These are phyloP conservation scores for Lecanicillium sp. DNA, from an alignment of 2,329 filamentous ascomycete species.

Conservation along the genomic window DNA sequence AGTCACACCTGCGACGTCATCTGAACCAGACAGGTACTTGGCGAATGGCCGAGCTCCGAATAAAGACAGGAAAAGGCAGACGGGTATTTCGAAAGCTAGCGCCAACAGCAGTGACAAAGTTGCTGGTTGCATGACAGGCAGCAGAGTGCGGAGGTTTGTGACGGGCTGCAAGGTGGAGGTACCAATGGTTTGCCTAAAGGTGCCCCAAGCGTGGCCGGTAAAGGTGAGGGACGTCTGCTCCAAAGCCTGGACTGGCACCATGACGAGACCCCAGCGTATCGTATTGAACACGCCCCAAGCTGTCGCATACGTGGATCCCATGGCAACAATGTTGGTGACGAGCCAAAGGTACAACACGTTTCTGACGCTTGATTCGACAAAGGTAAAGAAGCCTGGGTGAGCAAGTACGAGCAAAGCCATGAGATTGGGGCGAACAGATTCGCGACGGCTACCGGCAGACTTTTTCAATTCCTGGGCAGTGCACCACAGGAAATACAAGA, in stretches of 20 bases:
- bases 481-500: constrained; percentile 50
- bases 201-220: constrained; percentile 61
- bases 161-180: constrained; percentile 17
- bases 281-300: constrained; percentile 71
- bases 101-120: constrained; percentile 47
- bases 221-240: constrained; percentile 61
- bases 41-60: constrained; percentile 57
- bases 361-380: constrained; percentile 58
- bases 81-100: constrained; percentile 52
- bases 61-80: constrained; percentile 57
- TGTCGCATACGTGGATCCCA: constrained; percentile 61
- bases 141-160: constrained; percentile 16
- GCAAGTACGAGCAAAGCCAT: constrained; percentile 43
- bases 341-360: constrained; percentile 70
- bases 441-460: neutral
- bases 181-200: constrained; percentile 31
- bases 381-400: constrained; percentile 52
- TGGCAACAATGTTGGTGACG: constrained; percentile 54
- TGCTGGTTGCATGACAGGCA: constrained; percentile 45
- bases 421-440: constrained; percentile 31
- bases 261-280: constrained; percentile 67
- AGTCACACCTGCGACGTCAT: constrained; percentile 53
- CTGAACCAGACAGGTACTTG: constrained; percentile 51
- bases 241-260: constrained; percentile 64
- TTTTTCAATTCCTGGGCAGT: too few relatives aligned